phyloP scores from a whole-genome alignment of 176 grass and related monocot species.

The Bolboschoenus planiculmis region DNA sequence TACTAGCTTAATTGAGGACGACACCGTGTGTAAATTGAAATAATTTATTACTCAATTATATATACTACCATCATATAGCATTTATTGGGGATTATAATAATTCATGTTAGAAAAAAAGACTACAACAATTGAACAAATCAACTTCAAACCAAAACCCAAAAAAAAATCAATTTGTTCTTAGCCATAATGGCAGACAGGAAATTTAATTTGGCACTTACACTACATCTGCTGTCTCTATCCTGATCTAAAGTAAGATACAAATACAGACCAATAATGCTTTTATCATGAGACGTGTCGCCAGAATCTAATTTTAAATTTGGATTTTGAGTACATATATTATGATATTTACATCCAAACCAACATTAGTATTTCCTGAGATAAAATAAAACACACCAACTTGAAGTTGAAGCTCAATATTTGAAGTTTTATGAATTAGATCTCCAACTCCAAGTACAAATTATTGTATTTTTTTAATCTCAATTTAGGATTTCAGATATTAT shows the following conservation, averaged over 20 bases:
- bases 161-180: background rate
- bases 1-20: too few relatives aligned
- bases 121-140: background rate
- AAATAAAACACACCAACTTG: background rate
- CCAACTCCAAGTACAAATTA: background rate
- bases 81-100: background rate
- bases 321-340: background rate
- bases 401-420: too few relatives aligned
- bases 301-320: background rate
- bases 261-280: background rate
- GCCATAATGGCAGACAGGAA: background rate
- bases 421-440: too few relatives aligned
- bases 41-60: background rate
- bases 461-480: background rate
- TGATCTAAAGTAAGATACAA: background rate
- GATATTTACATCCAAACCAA: slow-evolving; percentile 5
- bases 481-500: background rate
- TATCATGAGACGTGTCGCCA: background rate
- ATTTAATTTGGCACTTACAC: background rate
- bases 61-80: background rate
- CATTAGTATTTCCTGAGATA: background rate
- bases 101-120: background rate
- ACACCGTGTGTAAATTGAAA: too few relatives aligned
- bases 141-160: too few relatives aligned
- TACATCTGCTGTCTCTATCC: background rate